Evolutionary conservation across 208 protist species (phyloP).

Genomic region (Trypanosomatidae sp.): DNA sequence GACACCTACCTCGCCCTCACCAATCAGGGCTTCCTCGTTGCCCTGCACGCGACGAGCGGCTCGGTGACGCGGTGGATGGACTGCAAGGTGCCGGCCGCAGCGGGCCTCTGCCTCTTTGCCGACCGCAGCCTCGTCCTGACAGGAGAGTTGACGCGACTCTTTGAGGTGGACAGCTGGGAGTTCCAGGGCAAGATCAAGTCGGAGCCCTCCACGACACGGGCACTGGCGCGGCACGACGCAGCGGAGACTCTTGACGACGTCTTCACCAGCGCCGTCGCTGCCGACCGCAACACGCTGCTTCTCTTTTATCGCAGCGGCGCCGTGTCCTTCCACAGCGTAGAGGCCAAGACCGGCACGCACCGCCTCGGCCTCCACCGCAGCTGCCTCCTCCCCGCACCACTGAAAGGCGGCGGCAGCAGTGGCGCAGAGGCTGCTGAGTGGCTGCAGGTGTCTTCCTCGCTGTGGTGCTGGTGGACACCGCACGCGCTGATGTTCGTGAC

Average conservation of each 20-base stretch:
- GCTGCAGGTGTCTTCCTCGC: background rate
- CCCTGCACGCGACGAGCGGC: slow-evolving; percentile 56
- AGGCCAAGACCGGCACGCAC: slow-evolving; percentile 11
- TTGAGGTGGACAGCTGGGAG: slow-evolving; percentile 59
- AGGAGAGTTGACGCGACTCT: slow-evolving; percentile 65
- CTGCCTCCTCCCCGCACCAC: too few species aligned
- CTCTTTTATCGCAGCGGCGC: slow-evolving; percentile 14
- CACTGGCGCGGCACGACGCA: too few species aligned
- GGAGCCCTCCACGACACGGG: too few species aligned
- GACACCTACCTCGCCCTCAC: slow-evolving; percentile 58
- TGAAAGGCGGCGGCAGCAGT: too few species aligned
- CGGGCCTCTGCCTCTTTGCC: slow-evolving; percentile 24
- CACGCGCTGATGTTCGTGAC: slow-evolving; percentile 14
- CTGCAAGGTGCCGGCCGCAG: slow-evolving; percentile 68
- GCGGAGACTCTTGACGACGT: too few species aligned
- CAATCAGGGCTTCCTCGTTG: slow-evolving; percentile 57
- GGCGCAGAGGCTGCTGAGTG: background rate
- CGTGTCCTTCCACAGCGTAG: slow-evolving; percentile 14
- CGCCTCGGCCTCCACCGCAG: slow-evolving; percentile 13
- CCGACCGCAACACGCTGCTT: slow-evolving; percentile 2
- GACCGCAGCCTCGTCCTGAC: slow-evolving; percentile 51
- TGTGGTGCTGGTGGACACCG: slow-evolving; percentile 32
- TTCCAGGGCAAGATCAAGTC: slow-evolving; percentile 82
- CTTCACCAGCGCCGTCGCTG: slow-evolving; percentile 17
- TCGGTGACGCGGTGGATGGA: slow-evolving; percentile 86